Base-by-base conservation (phyloP, 176 grass and related monocot genomes). In the Oryza australiensis region DNA sequence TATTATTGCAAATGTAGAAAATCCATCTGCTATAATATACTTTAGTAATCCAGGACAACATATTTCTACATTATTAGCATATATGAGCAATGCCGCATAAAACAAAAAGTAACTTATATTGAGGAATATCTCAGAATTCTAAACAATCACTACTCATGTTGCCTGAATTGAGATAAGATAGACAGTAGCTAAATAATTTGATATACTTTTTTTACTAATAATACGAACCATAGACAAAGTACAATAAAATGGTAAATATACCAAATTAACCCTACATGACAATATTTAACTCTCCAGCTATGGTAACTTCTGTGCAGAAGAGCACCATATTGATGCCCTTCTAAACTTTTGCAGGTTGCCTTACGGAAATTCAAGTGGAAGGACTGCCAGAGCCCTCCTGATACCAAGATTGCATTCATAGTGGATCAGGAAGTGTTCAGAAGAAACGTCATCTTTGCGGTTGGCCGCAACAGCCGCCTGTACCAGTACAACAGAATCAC, bases 401-500 rank as follows among this genome's bases (percentile, higher is more conserved):
- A 95, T 30, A 99, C 85, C 16, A 95, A 67, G 79, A 80, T 99
- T 76, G 90, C 96, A 75, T 99, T 93, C 74, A 93, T 99, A 65
- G 85, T 95, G 64, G 96, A 99, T 40, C 96, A 95, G 82, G 96
- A 99, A 77, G 68, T 90, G 12, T 90, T 95, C 59, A 86, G 96
- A 82, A 69, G 84, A 72, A 99, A 99, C 62, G 80, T 99, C 77
- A 68, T 99, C 29, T 95, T 99, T 12, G 87, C 80, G 15, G 90
- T 99, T 4, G 93, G 89, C 3, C 82, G 84, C 49, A 93, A 98
- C 16, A 87, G 87, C 11, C 79, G 83, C 62, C 62, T 99, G 13
- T 95, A 95, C 87, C 96, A 99, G 77, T 99, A 99, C 64, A 99
- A 95, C 91, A 90, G 87, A 63, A 85, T 99, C 84, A 99, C 93